Evolutionary conservation across 306 rosid species (phyloP), one percentile per base, ranked within the genome.

Genomic region (Pyrus communis): DNA sequence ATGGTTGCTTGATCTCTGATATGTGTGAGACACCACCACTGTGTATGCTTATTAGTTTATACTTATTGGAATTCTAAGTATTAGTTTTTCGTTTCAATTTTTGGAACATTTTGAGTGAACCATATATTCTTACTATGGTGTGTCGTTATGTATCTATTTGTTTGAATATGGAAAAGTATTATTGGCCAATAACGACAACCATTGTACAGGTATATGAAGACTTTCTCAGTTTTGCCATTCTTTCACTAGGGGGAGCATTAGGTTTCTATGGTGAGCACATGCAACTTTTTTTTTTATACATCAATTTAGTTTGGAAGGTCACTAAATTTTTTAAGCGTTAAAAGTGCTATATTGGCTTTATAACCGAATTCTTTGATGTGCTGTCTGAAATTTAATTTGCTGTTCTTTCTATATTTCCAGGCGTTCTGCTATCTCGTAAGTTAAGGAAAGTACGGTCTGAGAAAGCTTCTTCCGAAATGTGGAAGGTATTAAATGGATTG

Each of bases 401-500:
- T 59, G 67, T 14, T 72, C 51, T 33, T 72, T 40, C 21, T 43
- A 3, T 55, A 62, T 68, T 35, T 64, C 73, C 79, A 91, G 93
- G 97, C 66, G 68, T 87, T 72, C 78, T 91, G 80, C 65, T 87
- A 28, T 85, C 76, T 83, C 74, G 79, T 67, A 86, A 75, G 81
- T 67, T 89, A 79, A 83, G 84, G 83, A 81, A 80, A 80, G 89
- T 91, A 63, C 86, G 92, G 42, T 89, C 91, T 21, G 92, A 89
- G 74, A 73, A 82, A 76, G 96, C 90, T 64, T 87, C 89, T 28
- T 86, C 90, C 19, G 96, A 91, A 77, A 89, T 84, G 88, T 83
- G 90, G 90, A 91, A 91, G 91, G 96, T 91, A 74, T 58, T 35
- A 69, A 63, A 73, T 57, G 62, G 23, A 46, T 71, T 6, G 33